Base-by-base conservation (phyloP, 441 rosid species). In the Erysimum cheiri region DNA sequence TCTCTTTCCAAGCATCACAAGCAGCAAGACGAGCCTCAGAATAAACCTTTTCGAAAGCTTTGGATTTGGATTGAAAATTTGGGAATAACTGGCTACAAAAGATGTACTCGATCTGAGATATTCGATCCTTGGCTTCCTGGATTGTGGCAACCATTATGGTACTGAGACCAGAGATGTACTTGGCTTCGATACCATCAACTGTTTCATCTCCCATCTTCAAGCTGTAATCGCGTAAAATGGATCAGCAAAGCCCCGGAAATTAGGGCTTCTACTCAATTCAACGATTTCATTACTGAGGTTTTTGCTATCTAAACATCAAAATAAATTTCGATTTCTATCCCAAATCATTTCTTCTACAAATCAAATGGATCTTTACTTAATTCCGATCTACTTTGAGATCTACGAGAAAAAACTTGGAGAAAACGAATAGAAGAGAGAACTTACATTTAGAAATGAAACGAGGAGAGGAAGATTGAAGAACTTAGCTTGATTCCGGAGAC, bases 71-170 rank as follows among this genome's bases (percentile, higher is more conserved):
- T 72, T 84, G 93, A 66, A 90, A 83, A 43, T 78, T 81, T 19
- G 95, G 96, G 80, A 79, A 95, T 14, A 95, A 81, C 84, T 92
- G 97, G 71, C 84, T 82, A 80, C 97, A 92, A 73, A 90, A 95
- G 9, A 95, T 85, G 70, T 87, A 86, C 76, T 92, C 99, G 24
- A 95, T 90, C 83, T 92, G 97, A 41, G 96, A 86, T 59, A 95
- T 89, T 65, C 86, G 77, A 54, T 90, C 99, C 66, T 89, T 95
- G 1, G 97, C 91, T 82, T 95, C 98, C 71, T 95, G 88, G 67
- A 95, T 92, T 12, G 97, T 83, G 1, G 96, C 98, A 15, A 92
- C 96, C 78, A 92, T 82, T 54, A 89, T 67, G 4, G 93, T 72
- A 75, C 96, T 92, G 52, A 86, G 89, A 60, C 88, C 90, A n/a